Conservation (phyloP, 2,329 filamentous ascomycete species). For the Colletotrichum costaricense region DNA sequence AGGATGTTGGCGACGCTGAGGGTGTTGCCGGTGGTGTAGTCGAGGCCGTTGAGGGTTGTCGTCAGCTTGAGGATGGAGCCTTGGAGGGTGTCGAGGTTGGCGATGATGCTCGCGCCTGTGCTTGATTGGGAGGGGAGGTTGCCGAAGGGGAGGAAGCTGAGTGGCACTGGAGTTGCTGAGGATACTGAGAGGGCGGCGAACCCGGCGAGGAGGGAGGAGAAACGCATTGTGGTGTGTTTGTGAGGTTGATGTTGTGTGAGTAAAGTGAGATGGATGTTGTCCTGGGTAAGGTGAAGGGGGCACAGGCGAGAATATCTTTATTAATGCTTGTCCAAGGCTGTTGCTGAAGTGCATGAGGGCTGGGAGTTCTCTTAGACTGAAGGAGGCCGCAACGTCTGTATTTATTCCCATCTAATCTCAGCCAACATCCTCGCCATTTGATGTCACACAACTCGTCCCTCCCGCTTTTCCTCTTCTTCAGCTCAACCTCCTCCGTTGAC, state of each 20-base stretch:
- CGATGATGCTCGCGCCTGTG: background rate
- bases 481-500: background rate
- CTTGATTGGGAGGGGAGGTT: conserved; percentile 1
- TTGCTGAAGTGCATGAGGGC: background rate
- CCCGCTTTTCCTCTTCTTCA: background rate
- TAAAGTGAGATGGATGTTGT: background rate
- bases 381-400: background rate
- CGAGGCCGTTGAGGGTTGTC: background rate
- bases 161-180: background rate
- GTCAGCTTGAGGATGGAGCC: background rate
- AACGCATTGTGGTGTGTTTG: background rate
- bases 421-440: too few species aligned
- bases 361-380: background rate
- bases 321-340: background rate
- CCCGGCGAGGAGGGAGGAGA: background rate
- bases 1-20: background rate
- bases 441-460: too few species aligned
- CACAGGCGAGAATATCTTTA: background rate
- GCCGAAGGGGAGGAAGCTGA: background rate
- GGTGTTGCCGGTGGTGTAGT: background rate
- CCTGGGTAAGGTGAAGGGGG: too few species aligned
- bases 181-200: background rate
- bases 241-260: background rate
- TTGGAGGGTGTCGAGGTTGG: background rate
- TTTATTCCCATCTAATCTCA: background rate